Percentiles rank a stretch among this genome's conserved stretches.
Evolutionary conservation across 2,329 filamentous ascomycete genomes (phyloP).

Genomic region (Venturia asperata): DNA sequence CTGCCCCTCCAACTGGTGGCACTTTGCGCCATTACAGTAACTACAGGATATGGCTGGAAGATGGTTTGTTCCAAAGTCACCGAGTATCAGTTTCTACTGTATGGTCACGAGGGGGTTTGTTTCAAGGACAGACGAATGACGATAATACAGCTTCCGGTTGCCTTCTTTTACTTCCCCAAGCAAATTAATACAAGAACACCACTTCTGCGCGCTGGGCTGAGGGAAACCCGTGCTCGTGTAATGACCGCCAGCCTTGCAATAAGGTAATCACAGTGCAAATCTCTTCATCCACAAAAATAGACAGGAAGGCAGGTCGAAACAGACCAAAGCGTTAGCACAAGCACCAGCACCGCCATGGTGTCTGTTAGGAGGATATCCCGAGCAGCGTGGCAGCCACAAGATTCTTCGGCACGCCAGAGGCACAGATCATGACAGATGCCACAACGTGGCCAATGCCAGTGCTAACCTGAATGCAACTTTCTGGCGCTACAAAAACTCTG

Average conservation of each 20-base stretch:
- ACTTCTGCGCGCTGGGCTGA: too few relatives aligned
- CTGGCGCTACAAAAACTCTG: not conserved
- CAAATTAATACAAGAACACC: too few relatives aligned
- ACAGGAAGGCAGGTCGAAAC: not conserved
- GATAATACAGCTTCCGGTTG: not conserved
- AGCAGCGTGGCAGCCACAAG: constrained; percentile 1
- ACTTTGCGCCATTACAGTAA: not conserved
- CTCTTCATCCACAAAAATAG: too few relatives aligned
- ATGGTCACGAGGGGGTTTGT: too few relatives aligned
- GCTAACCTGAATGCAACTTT: not conserved
- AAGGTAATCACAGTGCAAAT: not conserved
- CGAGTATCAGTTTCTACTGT: not conserved
- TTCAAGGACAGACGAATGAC: not conserved
- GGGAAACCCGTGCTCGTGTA: too few relatives aligned
- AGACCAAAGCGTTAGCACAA: not conserved
- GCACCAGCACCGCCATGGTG: not conserved
- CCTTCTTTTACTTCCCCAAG: not conserved
- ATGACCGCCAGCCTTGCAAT: too few relatives aligned
- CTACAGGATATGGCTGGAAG: too few relatives aligned
- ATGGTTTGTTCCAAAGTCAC: not conserved
- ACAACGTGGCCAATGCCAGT: not conserved
- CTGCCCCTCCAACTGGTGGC: not conserved
- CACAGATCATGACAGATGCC: not conserved
- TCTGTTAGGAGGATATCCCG: not conserved
- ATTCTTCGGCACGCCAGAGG: not conserved